phyloP scores from a whole-genome alignment of 2,329 filamentous ascomycete species.

The Westerdykella sp. region DNA sequence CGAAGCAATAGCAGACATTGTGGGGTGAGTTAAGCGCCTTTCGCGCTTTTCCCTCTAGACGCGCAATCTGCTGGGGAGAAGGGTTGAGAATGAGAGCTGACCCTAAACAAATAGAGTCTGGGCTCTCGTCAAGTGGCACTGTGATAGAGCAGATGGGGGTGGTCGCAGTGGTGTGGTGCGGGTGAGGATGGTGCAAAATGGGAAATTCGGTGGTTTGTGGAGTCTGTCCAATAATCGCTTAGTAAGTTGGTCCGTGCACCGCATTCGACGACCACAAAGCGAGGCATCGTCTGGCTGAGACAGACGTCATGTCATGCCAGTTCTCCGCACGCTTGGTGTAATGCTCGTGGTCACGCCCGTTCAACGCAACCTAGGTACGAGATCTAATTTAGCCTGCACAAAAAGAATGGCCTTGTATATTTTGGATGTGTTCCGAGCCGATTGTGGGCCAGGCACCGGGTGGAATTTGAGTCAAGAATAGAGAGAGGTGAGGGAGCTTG shows the following conservation, averaged over 20 bases:
- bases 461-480: no score
- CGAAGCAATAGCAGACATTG: constrained; percentile 39
- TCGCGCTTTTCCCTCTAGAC: constrained; percentile 41
- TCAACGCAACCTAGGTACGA: no score
- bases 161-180: constrained; percentile 2
- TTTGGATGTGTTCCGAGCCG: no score
- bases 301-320: no score
- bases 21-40: constrained; percentile 38
- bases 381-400: no score
- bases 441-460: no score
- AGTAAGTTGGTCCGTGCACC: constrained; percentile 17
- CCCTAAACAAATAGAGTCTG: constrained; percentile 35
- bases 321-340: no score
- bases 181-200: constrained; percentile 24
- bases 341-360: no score
- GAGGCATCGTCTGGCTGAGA: no score
- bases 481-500: no score
- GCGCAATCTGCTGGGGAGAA: constrained; percentile 35
- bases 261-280: not conserved
- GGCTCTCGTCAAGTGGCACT: constrained; percentile 29
- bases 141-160: constrained; percentile 17
- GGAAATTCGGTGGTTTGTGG: constrained; percentile 20
- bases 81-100: constrained; percentile 32
- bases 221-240: constrained; percentile 17
- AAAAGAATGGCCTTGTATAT: no score